Base-by-base conservation (phyloP, 345 rosid genomes). In the Pistacia vera region DNA sequence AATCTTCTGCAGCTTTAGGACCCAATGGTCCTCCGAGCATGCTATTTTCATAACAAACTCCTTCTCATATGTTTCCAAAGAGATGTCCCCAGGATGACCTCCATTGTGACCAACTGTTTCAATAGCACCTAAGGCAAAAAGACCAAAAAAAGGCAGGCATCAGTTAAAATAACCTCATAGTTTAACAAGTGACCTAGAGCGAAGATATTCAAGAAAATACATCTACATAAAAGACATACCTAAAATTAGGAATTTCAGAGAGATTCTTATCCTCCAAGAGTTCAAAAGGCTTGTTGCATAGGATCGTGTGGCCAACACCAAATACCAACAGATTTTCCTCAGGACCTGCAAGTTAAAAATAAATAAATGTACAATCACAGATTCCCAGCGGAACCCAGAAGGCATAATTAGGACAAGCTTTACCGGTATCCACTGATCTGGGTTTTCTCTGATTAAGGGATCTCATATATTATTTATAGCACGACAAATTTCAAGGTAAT, bases 71-170 rank as follows among this genome's bases (percentile, higher is more conserved):
- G 84, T 75, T 82, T 88, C 99, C 98, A 97, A 67, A 97, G 95
- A 68, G 95, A 82, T 61, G 97, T 97, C 99, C 99, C 94, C 64
- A 87, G 97, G 77, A 97, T 87, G 77, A 97, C 98, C 89, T 97
- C 99, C 98, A 94, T 91, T 49, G 98, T 94, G 69, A 97, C 97
- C 81, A 97, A 81, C 79, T 93, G 97, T 77, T 93, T 93, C 81
- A 93, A 82, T 57, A 93, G 88, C 88, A 90, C 88, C 99, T 92
- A 78, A 16, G 49, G 65, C 48, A 36, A 22, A 77, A 71, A 49
- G 4, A 73, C 65, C 76, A 54, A 73, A 70, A 13, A 22, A 61
- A 75, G 57, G 11, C 3, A 46, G 11, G 11, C 12, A 48, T 57
- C 69, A 73, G 41, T 57, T 60, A 78, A 22, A 52, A 30, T 54